Evolutionary conservation across 306 rosid species (phyloP).

Genomic region (Trifolium fragiferum): DNA sequence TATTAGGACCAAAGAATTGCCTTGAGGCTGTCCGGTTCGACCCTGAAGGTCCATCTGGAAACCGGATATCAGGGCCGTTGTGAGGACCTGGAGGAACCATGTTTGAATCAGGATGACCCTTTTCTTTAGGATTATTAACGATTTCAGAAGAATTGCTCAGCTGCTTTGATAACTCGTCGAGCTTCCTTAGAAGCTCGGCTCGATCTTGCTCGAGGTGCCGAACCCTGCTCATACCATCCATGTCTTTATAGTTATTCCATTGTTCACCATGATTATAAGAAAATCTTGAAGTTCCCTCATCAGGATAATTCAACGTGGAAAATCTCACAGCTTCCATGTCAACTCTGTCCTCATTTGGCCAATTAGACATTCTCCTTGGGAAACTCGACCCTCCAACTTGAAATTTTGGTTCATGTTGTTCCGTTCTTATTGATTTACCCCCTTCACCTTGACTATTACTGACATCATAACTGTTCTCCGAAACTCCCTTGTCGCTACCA

Average conservation of each 20-base stretch:
- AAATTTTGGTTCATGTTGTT: slow-evolving; percentile 47
- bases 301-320: slow-evolving; percentile 63
- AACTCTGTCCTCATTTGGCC: slow-evolving; percentile 63
- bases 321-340: slow-evolving; percentile 64
- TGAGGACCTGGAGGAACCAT: slow-evolving; percentile 67
- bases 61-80: slow-evolving; percentile 55
- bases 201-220: slow-evolving; percentile 82
- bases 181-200: slow-evolving; percentile 87
- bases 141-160: slow-evolving; percentile 74
- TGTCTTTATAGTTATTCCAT: slow-evolving; percentile 53
- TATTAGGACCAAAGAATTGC: slow-evolving; percentile 61
- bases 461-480: slow-evolving; percentile 45
- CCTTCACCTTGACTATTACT: slow-evolving; percentile 46
- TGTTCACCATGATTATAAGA: slow-evolving; percentile 57
- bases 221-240: slow-evolving; percentile 56
- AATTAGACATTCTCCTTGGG: slow-evolving; percentile 53
- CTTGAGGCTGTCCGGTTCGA: slow-evolving; percentile 54
- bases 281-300: slow-evolving; percentile 70
- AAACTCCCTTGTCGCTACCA: slow-evolving; percentile 46
- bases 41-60: slow-evolving; percentile 57
- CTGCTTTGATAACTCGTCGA: slow-evolving; percentile 84
- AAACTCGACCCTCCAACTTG: slow-evolving; percentile 49
- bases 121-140: slow-evolving; percentile 63
- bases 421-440: slow-evolving; percentile 53
- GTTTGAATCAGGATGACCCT: slow-evolving; percentile 50